A percentile compares a stretch with the other conserved stretches of the same genome.
Evolutionary conservation across 345 rosid genomes (phyloP).

Genomic region (Arabis hirsuta): DNA sequence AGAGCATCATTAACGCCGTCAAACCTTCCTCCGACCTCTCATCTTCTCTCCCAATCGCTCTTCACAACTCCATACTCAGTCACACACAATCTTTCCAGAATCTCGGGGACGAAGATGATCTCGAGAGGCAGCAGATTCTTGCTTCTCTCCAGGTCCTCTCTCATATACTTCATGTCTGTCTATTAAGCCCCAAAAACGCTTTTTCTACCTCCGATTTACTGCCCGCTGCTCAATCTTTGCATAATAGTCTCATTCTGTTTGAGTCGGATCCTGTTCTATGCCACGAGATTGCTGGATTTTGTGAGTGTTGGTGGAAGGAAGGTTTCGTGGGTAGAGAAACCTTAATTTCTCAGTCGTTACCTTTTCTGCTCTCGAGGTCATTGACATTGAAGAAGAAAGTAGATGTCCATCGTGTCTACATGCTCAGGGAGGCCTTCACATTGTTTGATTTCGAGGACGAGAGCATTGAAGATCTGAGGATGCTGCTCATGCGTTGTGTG

Average conservation of each 20-base stretch:
- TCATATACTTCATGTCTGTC: conserved; percentile 52
- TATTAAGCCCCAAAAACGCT: conserved; percentile 55
- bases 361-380: conserved; percentile 75
- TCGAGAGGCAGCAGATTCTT: conserved; percentile 40
- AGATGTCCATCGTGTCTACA: conserved; percentile 75
- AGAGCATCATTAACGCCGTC: conserved; percentile 60
- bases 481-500: conserved; percentile 74
- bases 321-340: conserved; percentile 55
- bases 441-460: conserved; percentile 87
- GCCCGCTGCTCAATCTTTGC: conserved; percentile 63
- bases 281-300: conserved; percentile 63
- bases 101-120: conserved; percentile 26
- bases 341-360: conserved; percentile 79
- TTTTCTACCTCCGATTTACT: conserved; percentile 57
- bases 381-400: conserved; percentile 83
- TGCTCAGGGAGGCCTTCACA: conserved; percentile 72
- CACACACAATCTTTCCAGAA: conserved; percentile 51
- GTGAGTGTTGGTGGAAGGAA: conserved; percentile 91
- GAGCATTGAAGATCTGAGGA: conserved; percentile 82
- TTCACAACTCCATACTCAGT: conserved; percentile 51
- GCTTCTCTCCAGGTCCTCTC: conserved; percentile 56
- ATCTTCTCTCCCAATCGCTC: conserved; percentile 61
- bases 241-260: conserved; percentile 65
- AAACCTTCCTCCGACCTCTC: conserved; percentile 57
- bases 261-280: conserved; percentile 70